Percentiles rank a stretch among this genome's conserved stretches.
phyloP scores from a whole-genome alignment of 2,329 filamentous ascomycete genomes.

The Penicillium oxalicum region DNA sequence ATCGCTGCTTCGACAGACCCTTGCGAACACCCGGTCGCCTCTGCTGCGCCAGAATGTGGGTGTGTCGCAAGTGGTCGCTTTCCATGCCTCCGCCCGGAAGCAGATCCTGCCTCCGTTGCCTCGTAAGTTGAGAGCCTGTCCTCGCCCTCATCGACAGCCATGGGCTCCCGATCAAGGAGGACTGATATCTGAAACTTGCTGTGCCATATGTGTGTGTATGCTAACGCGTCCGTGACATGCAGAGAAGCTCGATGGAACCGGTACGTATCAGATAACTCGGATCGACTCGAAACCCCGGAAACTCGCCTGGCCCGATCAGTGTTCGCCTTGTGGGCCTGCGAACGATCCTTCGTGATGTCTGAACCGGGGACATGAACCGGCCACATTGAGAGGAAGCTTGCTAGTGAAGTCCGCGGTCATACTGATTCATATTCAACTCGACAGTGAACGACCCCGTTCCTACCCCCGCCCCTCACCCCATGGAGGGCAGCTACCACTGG shows the following conservation, averaged over 20 bases:
- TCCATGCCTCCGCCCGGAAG: slow-evolving; percentile 75
- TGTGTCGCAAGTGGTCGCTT: slow-evolving; percentile 61
- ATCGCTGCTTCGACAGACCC: slow-evolving; percentile 32
- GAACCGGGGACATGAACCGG: too few species aligned
- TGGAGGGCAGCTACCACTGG: slow-evolving; percentile 98
- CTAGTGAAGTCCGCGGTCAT: background rate
- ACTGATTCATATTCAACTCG: slow-evolving; percentile 12
- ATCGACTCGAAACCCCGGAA: background rate
- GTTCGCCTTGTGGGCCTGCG: background rate
- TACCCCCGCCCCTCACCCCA: slow-evolving; percentile 64
- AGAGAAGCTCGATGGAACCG: slow-evolving; percentile 70
- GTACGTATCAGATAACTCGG: slow-evolving; percentile 46
- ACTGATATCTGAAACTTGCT: background rate
- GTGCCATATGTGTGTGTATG: slow-evolving; percentile 5
- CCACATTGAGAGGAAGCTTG: too few species aligned
- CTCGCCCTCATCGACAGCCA: background rate
- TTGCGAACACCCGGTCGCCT: slow-evolving; percentile 31
- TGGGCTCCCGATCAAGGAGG: background rate
- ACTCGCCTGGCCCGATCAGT: too few species aligned
- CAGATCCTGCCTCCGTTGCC: slow-evolving; percentile 76
- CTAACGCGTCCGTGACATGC: slow-evolving; percentile 41
- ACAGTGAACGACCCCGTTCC: slow-evolving; percentile 80
- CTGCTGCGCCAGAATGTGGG: slow-evolving; percentile 32
- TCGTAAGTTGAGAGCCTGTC: slow-evolving; percentile 54
- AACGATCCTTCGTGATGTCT: background rate